Base-by-base conservation (phyloP, 2,329 filamentous ascomycete species). In the Cercospora sp. region DNA sequence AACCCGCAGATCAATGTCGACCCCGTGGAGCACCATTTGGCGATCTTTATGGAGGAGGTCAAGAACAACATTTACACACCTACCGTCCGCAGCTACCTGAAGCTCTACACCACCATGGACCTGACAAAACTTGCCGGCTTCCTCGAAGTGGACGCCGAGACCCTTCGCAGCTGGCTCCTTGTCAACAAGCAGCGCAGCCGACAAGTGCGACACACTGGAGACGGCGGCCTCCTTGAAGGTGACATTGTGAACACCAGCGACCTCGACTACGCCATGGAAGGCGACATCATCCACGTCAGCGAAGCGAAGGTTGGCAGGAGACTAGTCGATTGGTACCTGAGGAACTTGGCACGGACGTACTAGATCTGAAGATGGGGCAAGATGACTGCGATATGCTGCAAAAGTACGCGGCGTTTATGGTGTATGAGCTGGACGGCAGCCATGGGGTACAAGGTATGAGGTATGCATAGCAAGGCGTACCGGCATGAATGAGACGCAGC, bases 21-120 rank as follows among this genome's bases (percentile, higher is more conserved):
- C 84, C 95, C 95, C 53, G 89, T 97, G 73, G 94, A 99, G 84
- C 95, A 99, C 86, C 94, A 99, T 83, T 89, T 97, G 72, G 87
- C 91, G 77, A 91, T 99, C 83, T 99, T 99, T 87, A 98, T 99
- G 94, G 94, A 97, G 75, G 95, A 99, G 85, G 94, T 99, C 81
- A 97, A 96, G 89, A 97, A 93, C 83, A 98, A 96, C 83, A 95
- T 99, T 88, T 96, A 89, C 89, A 94, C 92, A 80, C 95, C 95
- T 55, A 97, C 94, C 57, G 91, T 99, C 80, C 97, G 96, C 87
- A 97, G 94, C 70, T 99, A 99, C 86, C 89, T 99, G 74, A 95
- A 96, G 80, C 91, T 99, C 66, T 99, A 99, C 89, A 98, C 95
- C 57, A 99, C 95, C 75, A 98, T 99, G 94, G 95, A 99, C 78